Percentiles rank a stretch among this genome's conserved stretches.
Conservation (phyloP, 1,284 basidiomycete genomes). For the Cryptococcus sp. region DNA sequence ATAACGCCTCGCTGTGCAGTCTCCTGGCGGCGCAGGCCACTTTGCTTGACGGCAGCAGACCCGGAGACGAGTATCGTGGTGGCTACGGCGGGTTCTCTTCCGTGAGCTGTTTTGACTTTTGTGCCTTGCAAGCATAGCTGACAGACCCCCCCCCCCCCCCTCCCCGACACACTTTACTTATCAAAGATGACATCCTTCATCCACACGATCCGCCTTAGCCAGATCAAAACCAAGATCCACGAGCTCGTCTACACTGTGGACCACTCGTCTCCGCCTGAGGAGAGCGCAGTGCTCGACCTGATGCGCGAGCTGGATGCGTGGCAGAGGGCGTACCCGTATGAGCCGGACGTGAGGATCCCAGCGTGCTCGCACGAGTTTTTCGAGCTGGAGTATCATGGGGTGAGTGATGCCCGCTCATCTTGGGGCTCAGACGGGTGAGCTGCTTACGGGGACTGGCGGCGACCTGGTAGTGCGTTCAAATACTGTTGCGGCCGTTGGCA, state of each 20-base stretch:
- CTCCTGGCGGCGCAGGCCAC: conserved; percentile 7
- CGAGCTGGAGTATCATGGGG: conserved; percentile 8
- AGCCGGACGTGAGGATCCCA: conserved; percentile 3
- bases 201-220: conserved; percentile 6
- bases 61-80: conserved; percentile 8
- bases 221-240: conserved; percentile 6
- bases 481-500: conserved; percentile 5
- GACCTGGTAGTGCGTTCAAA: conserved; percentile 4
- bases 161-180: neutral
- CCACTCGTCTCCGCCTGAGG: neutral
- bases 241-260: conserved; percentile 7
- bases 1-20: conserved; percentile 1
- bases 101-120: neutral
- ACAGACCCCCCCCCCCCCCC: too few species aligned
- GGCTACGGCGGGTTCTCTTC: conserved; percentile 11
- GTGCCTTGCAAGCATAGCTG: too few species aligned
- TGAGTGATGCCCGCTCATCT: neutral
- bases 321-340: conserved; percentile 1
- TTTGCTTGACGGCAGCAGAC: conserved; percentile 3
- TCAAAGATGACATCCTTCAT: conserved; percentile 10
- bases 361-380: conserved; percentile 9
- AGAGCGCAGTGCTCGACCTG: neutral
- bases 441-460: too few species aligned
- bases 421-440: neutral
- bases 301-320: conserved; percentile 5